Base-by-base conservation (phyloP, 371 early-diverging fungal genomes). In the Apophysomyces variabilis region DNA sequence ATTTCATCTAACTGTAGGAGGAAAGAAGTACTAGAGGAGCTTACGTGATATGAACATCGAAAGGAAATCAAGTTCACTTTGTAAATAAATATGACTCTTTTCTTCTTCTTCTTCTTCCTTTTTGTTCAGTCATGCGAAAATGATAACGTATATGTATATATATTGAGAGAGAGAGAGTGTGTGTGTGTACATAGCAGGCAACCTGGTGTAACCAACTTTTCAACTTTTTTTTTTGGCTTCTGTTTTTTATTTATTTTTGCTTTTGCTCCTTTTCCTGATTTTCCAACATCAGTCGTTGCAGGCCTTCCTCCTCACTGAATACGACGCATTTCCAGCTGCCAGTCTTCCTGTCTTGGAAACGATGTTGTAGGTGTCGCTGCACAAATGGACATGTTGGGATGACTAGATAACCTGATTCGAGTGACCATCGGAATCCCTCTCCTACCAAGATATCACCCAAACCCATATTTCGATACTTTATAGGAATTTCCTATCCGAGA, bases 331-430 rank as follows among this genome's bases (percentile, higher is more conserved):
- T 18, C 58, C 58, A 38, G 32, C 32, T 26, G 32, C 32, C 32
- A 26, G 3, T 26, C 32, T 26, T 26, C 32, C 32, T 26, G 32
- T 26, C 32, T 26, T 26, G 32, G 36, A 46, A 59, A 38, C 54
- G 60, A 57, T 63, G 68, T 57, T 57, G 11, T 37, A 72, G 56
- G 45, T 72, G 62, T 16, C 66, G 68, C 47, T 45, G 58, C 6
- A 72, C 64, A 64, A 72, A 72, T n/a, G 66, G 63, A 38, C 72
- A 72, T 7, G 69, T 61, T 35, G 72, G 66, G 4, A 72, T 50
- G 1, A 72, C 63, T 18, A 63, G 35, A 1, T 63, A 38, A 4
- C 58, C 46, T n/a, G 39, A 44, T 11, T 58, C 38, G 43, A 66
- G 61, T 7, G 64, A 68, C 72, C 72, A 72, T 32, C 66, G 56